phyloP scores from a whole-genome alignment of 2,329 filamentous ascomycete genomes.

The Penicillium corylophilum region DNA sequence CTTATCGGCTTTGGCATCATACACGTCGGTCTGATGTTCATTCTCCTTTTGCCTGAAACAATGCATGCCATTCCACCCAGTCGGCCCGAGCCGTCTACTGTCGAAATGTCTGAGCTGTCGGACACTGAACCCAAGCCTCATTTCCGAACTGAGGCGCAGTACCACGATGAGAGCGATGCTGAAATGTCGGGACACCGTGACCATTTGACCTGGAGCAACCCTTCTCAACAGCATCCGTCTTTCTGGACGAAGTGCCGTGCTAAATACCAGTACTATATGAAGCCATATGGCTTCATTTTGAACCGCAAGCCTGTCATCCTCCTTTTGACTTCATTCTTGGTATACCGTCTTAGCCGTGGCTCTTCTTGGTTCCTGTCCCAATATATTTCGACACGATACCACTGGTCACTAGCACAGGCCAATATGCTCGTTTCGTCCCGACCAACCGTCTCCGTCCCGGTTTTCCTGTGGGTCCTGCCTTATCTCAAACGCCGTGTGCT shows the following conservation, averaged over 20 bases:
- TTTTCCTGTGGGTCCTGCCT: constrained; percentile 50
- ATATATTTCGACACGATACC: constrained; percentile 53
- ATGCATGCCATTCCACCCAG: constrained; percentile 29
- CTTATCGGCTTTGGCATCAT: constrained; percentile 36
- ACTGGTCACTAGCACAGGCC: constrained; percentile 47
- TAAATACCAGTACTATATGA: constrained; percentile 29
- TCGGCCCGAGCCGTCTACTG: constrained; percentile 10
- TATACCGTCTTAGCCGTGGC: constrained; percentile 50
- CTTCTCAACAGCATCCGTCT: constrained; percentile 9
- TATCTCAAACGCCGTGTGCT: constrained; percentile 33
- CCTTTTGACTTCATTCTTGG: constrained; percentile 48
- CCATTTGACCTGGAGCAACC: constrained; percentile 16
- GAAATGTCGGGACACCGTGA: constrained; percentile 14
- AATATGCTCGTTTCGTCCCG: constrained; percentile 48
- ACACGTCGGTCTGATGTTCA: constrained; percentile 32
- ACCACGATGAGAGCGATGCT: constrained; percentile 16
- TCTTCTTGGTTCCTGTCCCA: constrained; percentile 50
- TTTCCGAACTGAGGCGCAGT: constrained; percentile 6
- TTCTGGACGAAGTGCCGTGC: constrained; percentile 17
- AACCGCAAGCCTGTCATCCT: constrained; percentile 43
- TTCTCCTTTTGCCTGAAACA: constrained; percentile 41
- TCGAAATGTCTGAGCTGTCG: constrained; percentile 34
- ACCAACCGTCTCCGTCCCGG: constrained; percentile 48
- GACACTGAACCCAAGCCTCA: constrained; percentile 16
- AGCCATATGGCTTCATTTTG: constrained; percentile 43